Evolutionary conservation across 2,329 filamentous ascomycete species (phyloP).

Genomic region (Phialocephala sp.): DNA sequence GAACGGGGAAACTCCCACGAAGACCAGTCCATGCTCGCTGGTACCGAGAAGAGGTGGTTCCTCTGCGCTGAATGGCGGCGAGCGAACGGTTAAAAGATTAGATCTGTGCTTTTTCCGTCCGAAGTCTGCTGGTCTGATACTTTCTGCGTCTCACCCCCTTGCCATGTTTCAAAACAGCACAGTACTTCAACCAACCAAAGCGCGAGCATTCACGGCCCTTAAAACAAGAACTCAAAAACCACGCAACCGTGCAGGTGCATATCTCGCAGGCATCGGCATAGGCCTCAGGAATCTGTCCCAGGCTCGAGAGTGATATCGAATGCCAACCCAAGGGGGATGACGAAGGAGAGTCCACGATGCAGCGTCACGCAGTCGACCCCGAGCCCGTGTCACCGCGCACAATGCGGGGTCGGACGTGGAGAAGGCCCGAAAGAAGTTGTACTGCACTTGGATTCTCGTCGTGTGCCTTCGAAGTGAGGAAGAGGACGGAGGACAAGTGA

Average conservation of each 20-base stretch:
- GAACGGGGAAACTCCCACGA: neutral
- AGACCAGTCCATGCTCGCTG: neutral
- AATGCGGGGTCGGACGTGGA: slow-evolving; percentile 12
- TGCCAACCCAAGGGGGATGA: slow-evolving; percentile 16
- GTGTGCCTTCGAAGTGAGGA: slow-evolving; percentile 5
- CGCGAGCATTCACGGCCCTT: slow-evolving; percentile 5
- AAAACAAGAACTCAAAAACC: slow-evolving; percentile 21
- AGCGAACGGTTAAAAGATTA: slow-evolving; percentile 4
- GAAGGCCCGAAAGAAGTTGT: slow-evolving; percentile 19
- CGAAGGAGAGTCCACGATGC: slow-evolving; percentile 19
- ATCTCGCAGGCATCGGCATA: neutral
- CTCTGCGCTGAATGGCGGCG: neutral
- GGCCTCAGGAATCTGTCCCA: neutral
- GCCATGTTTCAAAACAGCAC: slow-evolving; percentile 25
- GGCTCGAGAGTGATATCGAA: slow-evolving; percentile 11
- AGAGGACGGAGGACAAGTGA: slow-evolving; percentile 11
- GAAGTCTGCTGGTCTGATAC: slow-evolving; percentile 25
- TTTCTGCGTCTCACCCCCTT: slow-evolving; percentile 16
- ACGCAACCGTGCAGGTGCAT: slow-evolving; percentile 11
- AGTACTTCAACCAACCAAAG: slow-evolving; percentile 18
- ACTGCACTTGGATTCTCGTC: slow-evolving; percentile 6
- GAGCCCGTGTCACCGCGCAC: neutral
- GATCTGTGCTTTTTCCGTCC: slow-evolving; percentile 21
- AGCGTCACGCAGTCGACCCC: slow-evolving; percentile 10
- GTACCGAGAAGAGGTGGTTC: slow-evolving; percentile 5